A percentile compares a stretch with the other conserved stretches of the same genome.
Evolutionary conservation across 1,284 basidiomycete species (phyloP).

Genomic region (Fomitopsis palustris): DNA sequence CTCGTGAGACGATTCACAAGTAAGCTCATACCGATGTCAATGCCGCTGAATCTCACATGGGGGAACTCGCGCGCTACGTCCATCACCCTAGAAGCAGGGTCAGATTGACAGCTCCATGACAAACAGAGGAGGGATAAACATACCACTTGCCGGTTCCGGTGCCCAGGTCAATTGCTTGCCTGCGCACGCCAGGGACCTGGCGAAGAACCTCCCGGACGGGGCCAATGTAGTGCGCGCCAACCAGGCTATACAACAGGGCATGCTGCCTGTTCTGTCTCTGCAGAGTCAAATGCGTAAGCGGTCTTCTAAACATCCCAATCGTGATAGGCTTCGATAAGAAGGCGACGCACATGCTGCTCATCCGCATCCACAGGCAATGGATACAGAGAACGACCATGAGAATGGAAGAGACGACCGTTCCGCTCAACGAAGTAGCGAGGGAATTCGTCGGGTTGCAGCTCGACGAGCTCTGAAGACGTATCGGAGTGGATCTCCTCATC

Average conservation of each 20-base stretch:
- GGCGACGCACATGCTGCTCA: constrained; percentile 52
- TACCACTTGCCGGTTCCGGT: constrained; percentile 72
- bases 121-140: constrained; percentile 19
- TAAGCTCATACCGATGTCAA: constrained; percentile 61
- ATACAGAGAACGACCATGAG: constrained; percentile 56
- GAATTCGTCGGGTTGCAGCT: constrained; percentile 47
- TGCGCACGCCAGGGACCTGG: constrained; percentile 33
- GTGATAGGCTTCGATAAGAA: constrained; percentile 1
- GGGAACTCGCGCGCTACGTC: constrained; percentile 68
- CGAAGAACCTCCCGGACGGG: constrained; percentile 52
- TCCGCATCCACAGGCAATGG: constrained; percentile 62
- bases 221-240: constrained; percentile 53
- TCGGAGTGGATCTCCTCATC: constrained; percentile 35
- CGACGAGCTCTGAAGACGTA: constrained; percentile 38
- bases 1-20: constrained; percentile 9
- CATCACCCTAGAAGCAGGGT: constrained; percentile 49
- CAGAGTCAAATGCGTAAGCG: constrained; percentile 2
- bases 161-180: constrained; percentile 61
- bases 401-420: constrained; percentile 60
- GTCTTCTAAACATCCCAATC: constrained; percentile 5
- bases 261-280: constrained; percentile 55
- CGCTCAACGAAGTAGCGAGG: constrained; percentile 53
- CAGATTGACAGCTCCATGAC: neutral
- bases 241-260: constrained; percentile 39
- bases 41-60: constrained; percentile 57